Conservation (phyloP, 2,329 filamentous ascomycete genomes). For the Dissoconium aciculare region DNA sequence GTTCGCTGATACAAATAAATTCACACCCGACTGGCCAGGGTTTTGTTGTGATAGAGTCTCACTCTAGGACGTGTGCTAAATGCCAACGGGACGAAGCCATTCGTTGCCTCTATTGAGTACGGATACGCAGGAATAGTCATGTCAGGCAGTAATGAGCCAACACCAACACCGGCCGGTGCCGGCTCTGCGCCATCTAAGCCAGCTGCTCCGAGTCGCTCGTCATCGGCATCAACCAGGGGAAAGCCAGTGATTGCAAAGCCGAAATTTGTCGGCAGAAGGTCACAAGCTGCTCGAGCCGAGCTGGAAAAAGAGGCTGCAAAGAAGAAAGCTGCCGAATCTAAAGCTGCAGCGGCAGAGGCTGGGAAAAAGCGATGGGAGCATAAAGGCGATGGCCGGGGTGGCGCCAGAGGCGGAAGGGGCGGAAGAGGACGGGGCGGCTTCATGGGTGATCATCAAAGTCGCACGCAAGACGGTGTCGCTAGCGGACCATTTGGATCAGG, state of each 20-base stretch:
- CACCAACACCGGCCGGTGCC: not conserved
- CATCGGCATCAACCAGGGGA: constrained; percentile 6
- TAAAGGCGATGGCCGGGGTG: constrained; percentile 13
- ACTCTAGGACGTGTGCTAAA: no score
- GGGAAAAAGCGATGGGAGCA: constrained; percentile 13
- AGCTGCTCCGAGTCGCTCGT: not conserved
- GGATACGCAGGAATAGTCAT: no score
- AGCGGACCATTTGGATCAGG: constrained; percentile 31
- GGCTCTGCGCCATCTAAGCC: constrained; percentile 2
- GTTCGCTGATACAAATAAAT: no score
- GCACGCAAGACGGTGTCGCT: constrained; percentile 16
- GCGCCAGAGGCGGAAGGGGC: constrained; percentile 12
- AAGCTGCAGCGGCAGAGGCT: constrained; percentile 20
- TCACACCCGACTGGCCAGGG: no score
- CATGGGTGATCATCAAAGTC: constrained; percentile 22
- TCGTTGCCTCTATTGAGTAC: no score
- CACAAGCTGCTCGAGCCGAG: constrained; percentile 31
- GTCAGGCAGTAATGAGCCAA: no score
- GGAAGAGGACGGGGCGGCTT: constrained; percentile 29
- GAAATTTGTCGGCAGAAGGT: constrained; percentile 30
- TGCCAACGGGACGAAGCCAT: no score
- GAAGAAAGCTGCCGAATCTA: constrained; percentile 25
- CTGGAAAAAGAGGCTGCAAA: constrained; percentile 27
- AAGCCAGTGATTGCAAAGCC: constrained; percentile 20
- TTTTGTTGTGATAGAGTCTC: no score